Evolutionary conservation across 148 eudicot genomes (phyloP), one percentile per base, ranked within the genome.

Genomic region (Suaeda aralocaspica): DNA sequence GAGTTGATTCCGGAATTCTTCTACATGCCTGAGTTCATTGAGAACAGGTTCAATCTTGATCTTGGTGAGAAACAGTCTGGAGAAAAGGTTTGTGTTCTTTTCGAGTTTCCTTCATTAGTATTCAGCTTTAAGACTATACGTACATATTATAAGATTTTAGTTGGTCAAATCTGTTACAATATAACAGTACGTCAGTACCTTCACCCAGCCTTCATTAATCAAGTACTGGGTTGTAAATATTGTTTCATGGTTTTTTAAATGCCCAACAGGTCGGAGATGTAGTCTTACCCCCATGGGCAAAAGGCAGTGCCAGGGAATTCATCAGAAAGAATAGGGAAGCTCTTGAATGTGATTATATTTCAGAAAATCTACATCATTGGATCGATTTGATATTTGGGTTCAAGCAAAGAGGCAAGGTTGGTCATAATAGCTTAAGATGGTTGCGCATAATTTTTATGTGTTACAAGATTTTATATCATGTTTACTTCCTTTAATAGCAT

Each of bases 41-140:
- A 87, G 68, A 95, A 95, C 73, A 82, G 85, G 72, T 95, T 95
- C 79, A 77, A 85, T 75, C 97, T 95, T 63, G 92, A 95, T 77
- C 82, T 95, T 70, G 99, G 99, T 29, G 97, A 95, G 83, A 95
- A 95, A 67, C 99, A 95, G 80, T 95, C 99, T 0, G 99, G 99
- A 58, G 99, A 95, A 76, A 89, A 89, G 99, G 99, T 92, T 73
- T 61, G 80, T 75, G 72, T 62, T 79, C 24, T 71, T 60, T 46
- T 28, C 14, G 14, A 48, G 19, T 26, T 68, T 25, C 41, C 42
- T 10, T 58, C 50, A 63, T 63, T 42, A 10, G 30, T 28, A 16
- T 48, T n/a, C n/a, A n/a, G n/a, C n/a, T 19, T 41, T n/a, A 9
- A 30, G 18, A 74, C 15, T 7, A 16, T 67, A 26, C 11, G 3